Percentiles rank a stretch among this genome's conserved stretches.
Conservation (phyloP, 192 early-diverging fungal genomes). For the Backusella mclennaniae region DNA sequence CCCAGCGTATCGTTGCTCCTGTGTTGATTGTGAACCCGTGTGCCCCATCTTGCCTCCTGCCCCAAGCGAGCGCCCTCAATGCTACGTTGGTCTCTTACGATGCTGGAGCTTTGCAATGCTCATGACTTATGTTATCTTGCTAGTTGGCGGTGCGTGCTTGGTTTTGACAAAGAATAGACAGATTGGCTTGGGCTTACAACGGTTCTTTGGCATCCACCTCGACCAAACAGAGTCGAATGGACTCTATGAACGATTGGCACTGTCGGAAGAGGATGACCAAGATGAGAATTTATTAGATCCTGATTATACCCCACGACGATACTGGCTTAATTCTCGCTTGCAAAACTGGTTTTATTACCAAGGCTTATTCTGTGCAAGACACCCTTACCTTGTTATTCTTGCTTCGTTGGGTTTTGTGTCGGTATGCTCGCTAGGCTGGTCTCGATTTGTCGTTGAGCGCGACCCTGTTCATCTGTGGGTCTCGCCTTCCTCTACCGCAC, state of each 20-base stretch:
- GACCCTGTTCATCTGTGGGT: constrained; percentile 64
- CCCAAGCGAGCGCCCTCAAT: constrained; percentile 39
- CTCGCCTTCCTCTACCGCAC: constrained; percentile 50
- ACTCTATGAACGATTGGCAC: constrained; percentile 42
- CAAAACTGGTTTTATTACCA: constrained; percentile 62
- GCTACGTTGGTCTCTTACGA: constrained; percentile 37
- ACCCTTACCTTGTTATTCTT: constrained; percentile 52
- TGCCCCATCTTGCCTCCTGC: constrained; percentile 56
- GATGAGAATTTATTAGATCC: constrained; percentile 41
- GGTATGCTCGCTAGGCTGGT: constrained; percentile 58
- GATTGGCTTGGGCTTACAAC: background rate
- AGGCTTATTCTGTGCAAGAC: constrained; percentile 53
- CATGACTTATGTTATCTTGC: constrained; percentile 39
- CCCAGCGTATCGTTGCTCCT: constrained; percentile 51
- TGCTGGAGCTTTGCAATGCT: constrained; percentile 53
- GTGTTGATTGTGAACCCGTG: constrained; percentile 56
- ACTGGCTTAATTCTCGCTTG: constrained; percentile 47
- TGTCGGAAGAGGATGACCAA: constrained; percentile 42
- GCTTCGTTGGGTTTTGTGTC: constrained; percentile 40
- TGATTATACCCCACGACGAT: constrained; percentile 45
- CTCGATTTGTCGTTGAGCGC: constrained; percentile 49
- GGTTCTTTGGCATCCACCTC: background rate
- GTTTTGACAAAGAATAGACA: background rate
- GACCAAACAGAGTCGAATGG: constrained; percentile 9
- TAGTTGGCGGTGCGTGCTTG: background rate